These are phyloP conservation scores for Macadamia tetraphylla DNA, from an alignment of 164 flowering plant species.

Conservation along the genomic window DNA sequence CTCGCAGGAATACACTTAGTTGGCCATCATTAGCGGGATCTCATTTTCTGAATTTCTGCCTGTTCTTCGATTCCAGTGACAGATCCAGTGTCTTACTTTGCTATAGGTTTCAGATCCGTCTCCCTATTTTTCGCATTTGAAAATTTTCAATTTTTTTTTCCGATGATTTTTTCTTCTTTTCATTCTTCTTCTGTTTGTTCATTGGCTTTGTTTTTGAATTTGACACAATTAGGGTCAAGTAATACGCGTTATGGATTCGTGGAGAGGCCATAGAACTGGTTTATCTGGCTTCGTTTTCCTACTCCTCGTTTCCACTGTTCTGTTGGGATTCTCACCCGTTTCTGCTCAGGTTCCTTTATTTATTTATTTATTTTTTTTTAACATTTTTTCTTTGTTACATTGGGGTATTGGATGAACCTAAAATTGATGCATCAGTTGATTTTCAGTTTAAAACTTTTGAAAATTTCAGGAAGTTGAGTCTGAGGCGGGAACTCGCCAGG, in stretches of 20 bases:
- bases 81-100: not conserved
- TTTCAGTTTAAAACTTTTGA: not conserved
- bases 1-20: not conserved
- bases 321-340: conserved; percentile 4
- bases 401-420: not conserved
- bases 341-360: conserved; percentile 13
- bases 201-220: not conserved
- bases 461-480: conserved; percentile 22
- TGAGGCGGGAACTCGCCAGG: conserved; percentile 25
- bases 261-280: conserved; percentile 11
- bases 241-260: conserved; percentile 15
- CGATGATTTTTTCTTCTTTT: not conserved
- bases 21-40: not conserved
- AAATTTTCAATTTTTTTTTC: not conserved
- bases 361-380: not conserved
- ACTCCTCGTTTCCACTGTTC: conserved; percentile 4
- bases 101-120: not conserved
- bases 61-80: too few relatives aligned
- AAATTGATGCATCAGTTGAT: not conserved
- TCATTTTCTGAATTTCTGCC: not conserved
- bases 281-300: conserved; percentile 1
- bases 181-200: not conserved
- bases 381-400: not conserved
- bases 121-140: too few relatives aligned
- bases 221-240: not conserved